phyloP scores from a whole-genome alignment of 2,329 filamentous ascomycete genomes.

The Stagonosporopsis cucurbitacearum region DNA sequence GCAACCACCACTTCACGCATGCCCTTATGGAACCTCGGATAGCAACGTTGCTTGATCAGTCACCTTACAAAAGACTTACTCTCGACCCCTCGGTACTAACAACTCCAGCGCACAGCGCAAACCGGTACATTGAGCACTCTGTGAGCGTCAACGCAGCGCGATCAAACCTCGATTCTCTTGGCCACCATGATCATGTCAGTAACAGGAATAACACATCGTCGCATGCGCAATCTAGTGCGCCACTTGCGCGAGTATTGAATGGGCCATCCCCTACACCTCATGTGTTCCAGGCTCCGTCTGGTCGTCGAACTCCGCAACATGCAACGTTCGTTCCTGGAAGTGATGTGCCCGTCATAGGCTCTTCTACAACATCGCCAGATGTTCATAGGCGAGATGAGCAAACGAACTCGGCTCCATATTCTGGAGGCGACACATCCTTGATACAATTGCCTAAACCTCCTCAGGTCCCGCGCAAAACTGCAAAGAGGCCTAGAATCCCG shows the following conservation, averaged over 20 bases:
- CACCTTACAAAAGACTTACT: conserved; percentile 23
- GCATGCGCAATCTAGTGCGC: conserved; percentile 35
- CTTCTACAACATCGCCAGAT: conserved; percentile 25
- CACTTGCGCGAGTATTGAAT: conserved; percentile 47
- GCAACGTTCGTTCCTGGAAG: conserved; percentile 38
- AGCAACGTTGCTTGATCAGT: conserved; percentile 32
- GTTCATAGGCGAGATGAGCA: conserved; percentile 33
- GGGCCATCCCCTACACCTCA: conserved; percentile 25
- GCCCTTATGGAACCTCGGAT: conserved; percentile 38
- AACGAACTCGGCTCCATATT: conserved; percentile 19
- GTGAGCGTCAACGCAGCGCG: conserved; percentile 18
- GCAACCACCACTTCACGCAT: not conserved
- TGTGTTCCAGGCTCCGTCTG: conserved; percentile 17
- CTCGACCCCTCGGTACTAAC: conserved; percentile 23
- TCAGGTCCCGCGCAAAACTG: conserved; percentile 38
- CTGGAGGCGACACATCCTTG: conserved; percentile 28
- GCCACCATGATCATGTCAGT: conserved; percentile 11
- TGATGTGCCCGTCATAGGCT: conserved; percentile 38
- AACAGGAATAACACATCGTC: conserved; percentile 7
- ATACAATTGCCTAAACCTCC: conserved; percentile 51
- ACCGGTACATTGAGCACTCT: conserved; percentile 25
- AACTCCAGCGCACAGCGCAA: conserved; percentile 10
- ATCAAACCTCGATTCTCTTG: conserved; percentile 9
- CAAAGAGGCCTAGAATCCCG: conserved; percentile 51
- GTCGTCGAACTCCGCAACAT: conserved; percentile 20